phyloP scores from a whole-genome alignment of 2,329 filamentous ascomycete species.

The Parafenestella ontariensis region DNA sequence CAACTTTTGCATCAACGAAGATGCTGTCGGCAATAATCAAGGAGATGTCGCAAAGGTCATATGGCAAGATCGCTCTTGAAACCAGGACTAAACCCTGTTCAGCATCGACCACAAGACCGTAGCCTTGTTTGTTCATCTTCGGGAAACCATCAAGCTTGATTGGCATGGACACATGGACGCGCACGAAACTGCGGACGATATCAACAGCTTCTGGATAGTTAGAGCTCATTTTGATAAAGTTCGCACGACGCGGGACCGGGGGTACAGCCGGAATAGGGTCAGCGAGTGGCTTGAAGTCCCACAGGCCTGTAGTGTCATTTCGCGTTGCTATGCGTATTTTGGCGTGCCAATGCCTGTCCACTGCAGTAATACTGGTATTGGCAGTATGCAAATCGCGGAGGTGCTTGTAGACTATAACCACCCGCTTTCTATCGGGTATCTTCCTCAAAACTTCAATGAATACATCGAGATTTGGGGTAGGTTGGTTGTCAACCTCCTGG shows the following conservation, averaged over 20 bases:
- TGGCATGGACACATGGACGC: conserved; percentile 90
- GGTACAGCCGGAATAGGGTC: conserved; percentile 78
- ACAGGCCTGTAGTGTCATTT: conserved; percentile 88
- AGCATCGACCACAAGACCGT: conserved; percentile 96
- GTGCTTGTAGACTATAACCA: conserved; percentile 96
- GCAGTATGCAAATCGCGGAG: conserved; percentile 92
- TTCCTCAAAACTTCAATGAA: conserved; percentile 91
- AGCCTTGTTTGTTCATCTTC: conserved; percentile 90
- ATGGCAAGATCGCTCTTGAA: conserved; percentile 91
- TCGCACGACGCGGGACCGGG: conserved; percentile 77
- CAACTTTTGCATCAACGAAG: conserved; percentile 89
- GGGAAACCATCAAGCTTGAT: conserved; percentile 98
- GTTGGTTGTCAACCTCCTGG: conserved; percentile 89
- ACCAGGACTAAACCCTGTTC: conserved; percentile 95
- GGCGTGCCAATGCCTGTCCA: conserved; percentile 94
- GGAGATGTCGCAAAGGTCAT: conserved; percentile 95
- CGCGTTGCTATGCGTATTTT: conserved; percentile 93
- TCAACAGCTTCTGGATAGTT: conserved; percentile 90
- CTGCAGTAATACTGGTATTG: conserved; percentile 88
- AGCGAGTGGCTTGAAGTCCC: conserved; percentile 90
- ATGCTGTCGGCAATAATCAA: conserved; percentile 97
- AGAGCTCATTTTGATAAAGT: conserved; percentile 90
- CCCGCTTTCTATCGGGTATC: conserved; percentile 80
- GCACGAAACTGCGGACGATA: conserved; percentile 92
- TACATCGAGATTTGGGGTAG: conserved; percentile 82